Percentiles rank a stretch among this genome's conserved stretches.
These are phyloP conservation scores for Neofusicoccum laricinum DNA, from an alignment of 2,329 filamentous ascomycete species.

Conservation along the genomic window DNA sequence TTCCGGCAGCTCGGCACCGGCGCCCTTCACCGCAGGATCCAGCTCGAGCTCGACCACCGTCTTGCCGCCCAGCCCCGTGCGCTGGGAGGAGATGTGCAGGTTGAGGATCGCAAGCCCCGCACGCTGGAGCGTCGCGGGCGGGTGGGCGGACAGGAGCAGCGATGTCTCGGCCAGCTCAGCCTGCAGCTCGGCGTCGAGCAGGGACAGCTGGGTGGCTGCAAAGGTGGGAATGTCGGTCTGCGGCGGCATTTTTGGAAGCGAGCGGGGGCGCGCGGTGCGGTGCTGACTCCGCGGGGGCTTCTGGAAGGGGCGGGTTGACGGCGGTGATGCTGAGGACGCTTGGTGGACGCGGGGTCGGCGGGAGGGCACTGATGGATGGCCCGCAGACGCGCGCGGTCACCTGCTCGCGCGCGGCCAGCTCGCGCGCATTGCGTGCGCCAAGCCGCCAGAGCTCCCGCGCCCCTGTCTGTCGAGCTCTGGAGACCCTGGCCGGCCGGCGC, in stretches of 20 bases:
- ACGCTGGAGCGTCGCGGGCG: conserved; percentile 67
- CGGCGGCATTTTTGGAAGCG: conserved; percentile 1
- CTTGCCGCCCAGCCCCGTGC: conserved; percentile 89
- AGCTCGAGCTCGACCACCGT: conserved; percentile 77
- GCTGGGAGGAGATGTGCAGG: conserved; percentile 68
- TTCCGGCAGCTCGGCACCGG: conserved; percentile 60
- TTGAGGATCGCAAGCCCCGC: conserved; percentile 78
- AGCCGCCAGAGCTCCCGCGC: neutral
- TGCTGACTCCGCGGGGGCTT: neutral
- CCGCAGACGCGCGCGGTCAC: neutral
- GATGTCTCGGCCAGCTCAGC: conserved; percentile 70
- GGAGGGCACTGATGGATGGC: neutral
- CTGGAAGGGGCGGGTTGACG: neutral
- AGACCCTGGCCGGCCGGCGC: neutral
- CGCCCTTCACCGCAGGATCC: conserved; percentile 64
- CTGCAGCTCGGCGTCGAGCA: conserved; percentile 68
- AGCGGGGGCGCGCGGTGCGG: neutral
- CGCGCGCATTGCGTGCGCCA: conserved; percentile 5
- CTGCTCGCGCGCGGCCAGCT: neutral
- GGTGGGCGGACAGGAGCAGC: conserved; percentile 63
- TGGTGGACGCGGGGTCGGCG: conserved; percentile 2
- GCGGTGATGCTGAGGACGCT: neutral
- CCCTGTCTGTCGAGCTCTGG: neutral
- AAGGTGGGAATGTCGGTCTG: conserved; percentile 56
- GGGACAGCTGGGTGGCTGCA: conserved; percentile 65